These are phyloP conservation scores for Lachancea fermentati DNA, from an alignment of 805 yeast genomes.

Conservation along the genomic window DNA sequence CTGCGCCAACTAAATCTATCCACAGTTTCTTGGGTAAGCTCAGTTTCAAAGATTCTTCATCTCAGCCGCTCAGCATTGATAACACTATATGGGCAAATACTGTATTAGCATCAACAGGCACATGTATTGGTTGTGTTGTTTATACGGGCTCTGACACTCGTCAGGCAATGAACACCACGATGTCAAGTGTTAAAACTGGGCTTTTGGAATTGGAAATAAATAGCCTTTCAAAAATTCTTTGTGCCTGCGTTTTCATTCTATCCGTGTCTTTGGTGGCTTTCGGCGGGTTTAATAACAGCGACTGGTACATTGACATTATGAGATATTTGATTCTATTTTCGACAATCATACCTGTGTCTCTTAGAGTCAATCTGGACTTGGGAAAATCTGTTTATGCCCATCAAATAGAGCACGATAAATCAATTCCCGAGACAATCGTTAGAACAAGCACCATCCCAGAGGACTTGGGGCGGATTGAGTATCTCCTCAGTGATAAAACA, in stretches of 20 bases:
- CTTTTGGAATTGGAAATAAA: conserved; percentile 88
- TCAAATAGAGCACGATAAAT: conserved; percentile 82
- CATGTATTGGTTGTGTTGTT: conserved; percentile 79
- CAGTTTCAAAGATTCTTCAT: conserved; percentile 48
- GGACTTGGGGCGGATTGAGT: conserved; percentile 93
- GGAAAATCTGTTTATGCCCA: conserved; percentile 95
- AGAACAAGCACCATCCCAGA: conserved; percentile 98
- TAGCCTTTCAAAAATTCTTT: conserved; percentile 76
- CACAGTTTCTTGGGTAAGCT: conserved; percentile 76
- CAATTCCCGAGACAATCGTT: conserved; percentile 83
- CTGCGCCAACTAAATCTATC: conserved; percentile 81
- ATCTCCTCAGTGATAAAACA: conserved; percentile 86
- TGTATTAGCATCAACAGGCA: conserved; percentile 82
- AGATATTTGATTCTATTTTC: conserved; percentile 88
- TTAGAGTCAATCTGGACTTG: conserved; percentile 89
- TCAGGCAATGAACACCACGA: conserved; percentile 89
- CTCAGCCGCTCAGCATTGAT: conserved; percentile 69
- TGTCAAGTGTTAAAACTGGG: conserved; percentile 83
- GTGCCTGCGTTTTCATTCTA: conserved; percentile 76
- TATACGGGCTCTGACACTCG: conserved; percentile 93
- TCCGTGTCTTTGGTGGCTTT: conserved; percentile 73
- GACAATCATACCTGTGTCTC: conserved; percentile 91
- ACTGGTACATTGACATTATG: conserved; percentile 90
- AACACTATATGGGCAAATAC: conserved; percentile 98
- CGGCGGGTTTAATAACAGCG: conserved; percentile 59